Percentiles rank a stretch among this genome's conserved stretches.
Conservation (phyloP, 192 early-diverging fungal species). For the Umbelopsis isabellina region DNA sequence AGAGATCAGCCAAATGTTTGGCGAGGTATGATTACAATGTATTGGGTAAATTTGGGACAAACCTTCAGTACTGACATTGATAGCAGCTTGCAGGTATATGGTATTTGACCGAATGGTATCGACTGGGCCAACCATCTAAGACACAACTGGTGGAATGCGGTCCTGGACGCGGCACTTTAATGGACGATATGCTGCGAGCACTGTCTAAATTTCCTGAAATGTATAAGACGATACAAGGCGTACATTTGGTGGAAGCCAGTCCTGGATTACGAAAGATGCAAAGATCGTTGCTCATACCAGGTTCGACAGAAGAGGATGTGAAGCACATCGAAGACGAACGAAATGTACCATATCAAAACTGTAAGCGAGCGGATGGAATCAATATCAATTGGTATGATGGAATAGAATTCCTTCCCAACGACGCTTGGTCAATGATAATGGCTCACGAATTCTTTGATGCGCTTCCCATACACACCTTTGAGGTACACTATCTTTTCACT, state of each 20-base stretch:
- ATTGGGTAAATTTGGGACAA: neutral
- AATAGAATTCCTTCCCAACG: slow-evolving; percentile 65
- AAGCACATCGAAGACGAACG: slow-evolving; percentile 34
- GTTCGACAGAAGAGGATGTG: slow-evolving; percentile 35
- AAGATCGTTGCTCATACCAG: slow-evolving; percentile 50
- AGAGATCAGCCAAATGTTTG: slow-evolving; percentile 98
- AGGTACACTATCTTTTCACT: slow-evolving; percentile 47
- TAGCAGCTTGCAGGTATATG: slow-evolving; percentile 80
- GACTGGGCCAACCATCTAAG: slow-evolving; percentile 61
- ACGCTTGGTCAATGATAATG: slow-evolving; percentile 69
- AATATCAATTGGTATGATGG: slow-evolving; percentile 70
- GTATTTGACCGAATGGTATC: slow-evolving; percentile 84
- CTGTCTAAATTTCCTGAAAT: slow-evolving; percentile 71
- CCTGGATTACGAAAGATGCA: slow-evolving; percentile 73
- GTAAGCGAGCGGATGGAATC: slow-evolving; percentile 45
- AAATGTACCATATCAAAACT: slow-evolving; percentile 19
- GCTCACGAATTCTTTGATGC: slow-evolving; percentile 99
- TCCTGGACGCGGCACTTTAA: slow-evolving; percentile 93
- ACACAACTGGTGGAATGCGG: slow-evolving; percentile 80
- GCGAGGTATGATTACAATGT: slow-evolving; percentile 63
- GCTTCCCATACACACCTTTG: slow-evolving; percentile 85
- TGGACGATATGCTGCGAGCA: slow-evolving; percentile 87
- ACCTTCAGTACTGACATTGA: neutral
- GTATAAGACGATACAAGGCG: slow-evolving; percentile 56
- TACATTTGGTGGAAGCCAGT: slow-evolving; percentile 88